Evolutionary conservation across 257 asterid genomes (phyloP).

Genomic region (Parsonsia alboflavescens): DNA sequence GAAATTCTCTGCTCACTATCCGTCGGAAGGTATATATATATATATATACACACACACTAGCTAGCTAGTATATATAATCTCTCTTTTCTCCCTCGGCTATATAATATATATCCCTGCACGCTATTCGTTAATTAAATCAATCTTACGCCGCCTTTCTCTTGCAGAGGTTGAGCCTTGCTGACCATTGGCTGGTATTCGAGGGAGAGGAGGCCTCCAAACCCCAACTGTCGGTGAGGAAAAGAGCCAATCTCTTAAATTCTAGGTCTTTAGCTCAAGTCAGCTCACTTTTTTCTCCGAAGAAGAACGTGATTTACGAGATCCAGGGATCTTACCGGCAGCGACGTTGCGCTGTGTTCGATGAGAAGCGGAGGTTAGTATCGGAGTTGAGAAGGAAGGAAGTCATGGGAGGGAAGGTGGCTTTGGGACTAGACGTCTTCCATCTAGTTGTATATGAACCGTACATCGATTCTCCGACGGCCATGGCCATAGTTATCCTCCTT

Average conservation of each 20-base stretch:
- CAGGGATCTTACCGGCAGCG: slow-evolving; percentile 57
- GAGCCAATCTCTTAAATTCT: slow-evolving; percentile 27
- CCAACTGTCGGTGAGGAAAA: slow-evolving; percentile 38
- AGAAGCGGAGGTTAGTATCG: slow-evolving; percentile 43
- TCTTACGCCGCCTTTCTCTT: neutral
- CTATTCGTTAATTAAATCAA: too few relatives aligned
- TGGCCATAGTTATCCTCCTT: slow-evolving; percentile 65
- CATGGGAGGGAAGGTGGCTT: slow-evolving; percentile 32
- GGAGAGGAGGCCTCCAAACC: slow-evolving; percentile 48
- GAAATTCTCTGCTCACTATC: slow-evolving; percentile 56
- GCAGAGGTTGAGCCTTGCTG: slow-evolving; percentile 56
- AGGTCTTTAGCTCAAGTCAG: slow-evolving; percentile 43
- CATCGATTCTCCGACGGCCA: slow-evolving; percentile 41
- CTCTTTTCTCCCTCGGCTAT: too few relatives aligned
- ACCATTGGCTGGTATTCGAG: slow-evolving; percentile 57
- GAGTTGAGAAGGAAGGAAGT: slow-evolving; percentile 71
- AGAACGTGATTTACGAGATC: slow-evolving; percentile 28
- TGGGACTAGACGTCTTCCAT: slow-evolving; percentile 60
- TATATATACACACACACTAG: too few relatives aligned
- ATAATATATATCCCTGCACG: too few relatives aligned
- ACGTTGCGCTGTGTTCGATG: slow-evolving; percentile 49
- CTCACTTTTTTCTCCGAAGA: slow-evolving; percentile 5
- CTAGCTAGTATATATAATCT: too few relatives aligned
- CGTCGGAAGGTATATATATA: slow-evolving; percentile 71
- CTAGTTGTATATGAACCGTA: slow-evolving; percentile 47